phyloP scores from a whole-genome alignment of 2,329 filamentous ascomycete species.

The Fusarium mexicanum region DNA sequence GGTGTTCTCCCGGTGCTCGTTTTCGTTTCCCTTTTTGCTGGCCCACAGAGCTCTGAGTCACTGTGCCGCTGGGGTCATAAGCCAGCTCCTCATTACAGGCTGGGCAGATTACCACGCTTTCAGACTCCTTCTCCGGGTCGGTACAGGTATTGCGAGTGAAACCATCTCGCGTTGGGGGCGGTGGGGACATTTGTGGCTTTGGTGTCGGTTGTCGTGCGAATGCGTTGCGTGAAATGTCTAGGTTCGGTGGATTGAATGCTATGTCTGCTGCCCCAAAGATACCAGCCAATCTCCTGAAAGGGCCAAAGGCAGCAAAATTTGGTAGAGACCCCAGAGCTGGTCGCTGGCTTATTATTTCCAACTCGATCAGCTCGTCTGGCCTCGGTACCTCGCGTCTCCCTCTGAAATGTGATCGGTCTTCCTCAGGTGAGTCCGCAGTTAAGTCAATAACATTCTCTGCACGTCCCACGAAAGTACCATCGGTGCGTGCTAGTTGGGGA shows the following conservation, averaged over 20 bases:
- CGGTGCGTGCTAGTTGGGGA: slow-evolving; percentile 56
- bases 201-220: slow-evolving; percentile 48
- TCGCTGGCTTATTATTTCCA: slow-evolving; percentile 41
- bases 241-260: slow-evolving; percentile 32
- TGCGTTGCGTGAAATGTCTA: slow-evolving; percentile 44
- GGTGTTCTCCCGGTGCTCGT: slow-evolving; percentile 70
- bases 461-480: slow-evolving; percentile 53
- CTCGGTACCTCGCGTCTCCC: slow-evolving; percentile 15
- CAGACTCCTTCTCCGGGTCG: slow-evolving; percentile 59
- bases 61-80: slow-evolving; percentile 65
- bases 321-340: slow-evolving; percentile 35
- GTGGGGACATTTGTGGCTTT: slow-evolving; percentile 67
- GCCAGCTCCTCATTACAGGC: slow-evolving; percentile 88
- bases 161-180: slow-evolving; percentile 73
- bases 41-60: slow-evolving; percentile 25
- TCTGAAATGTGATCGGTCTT: slow-evolving; percentile 41
- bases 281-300: slow-evolving; percentile 42
- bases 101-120: slow-evolving; percentile 81
- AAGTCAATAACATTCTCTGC: slow-evolving; percentile 60
- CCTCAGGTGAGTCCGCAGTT: slow-evolving; percentile 57
- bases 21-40: slow-evolving; percentile 54
- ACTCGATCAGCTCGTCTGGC: slow-evolving; percentile 42
- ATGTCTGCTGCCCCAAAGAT: slow-evolving; percentile 40
- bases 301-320: slow-evolving; percentile 35
- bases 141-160: slow-evolving; percentile 77